A percentile compares a stretch with the other conserved stretches of the same genome.
These are phyloP conservation scores for Linaria vulgaris DNA, from an alignment of 257 asterid species.

Conservation along the genomic window DNA sequence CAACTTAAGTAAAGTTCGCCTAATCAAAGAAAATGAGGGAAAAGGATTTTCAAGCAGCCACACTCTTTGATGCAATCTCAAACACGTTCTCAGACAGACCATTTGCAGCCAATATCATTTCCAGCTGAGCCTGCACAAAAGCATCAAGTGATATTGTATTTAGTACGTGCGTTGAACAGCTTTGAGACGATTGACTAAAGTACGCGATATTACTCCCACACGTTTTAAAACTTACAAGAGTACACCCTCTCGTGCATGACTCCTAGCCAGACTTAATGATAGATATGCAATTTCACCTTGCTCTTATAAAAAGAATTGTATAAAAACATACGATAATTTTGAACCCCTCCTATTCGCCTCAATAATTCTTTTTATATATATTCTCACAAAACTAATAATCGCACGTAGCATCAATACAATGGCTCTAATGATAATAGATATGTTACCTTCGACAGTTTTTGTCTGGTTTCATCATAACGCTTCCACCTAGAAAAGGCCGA, in stretches of 20 bases:
- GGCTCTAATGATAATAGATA: neutral
- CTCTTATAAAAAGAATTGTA: no score
- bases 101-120: constrained; percentile 67
- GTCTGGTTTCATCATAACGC: constrained; percentile 82
- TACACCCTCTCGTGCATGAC: no score
- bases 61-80: constrained; percentile 91
- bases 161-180: neutral
- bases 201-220: no score
- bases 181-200: neutral
- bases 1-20: neutral
- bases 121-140: constrained; percentile 71
- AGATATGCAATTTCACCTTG: no score
- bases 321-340: no score
- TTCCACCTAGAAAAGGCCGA: constrained; percentile 94
- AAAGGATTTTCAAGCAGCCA: constrained; percentile 51
- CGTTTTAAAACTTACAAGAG: no score
- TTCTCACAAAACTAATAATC: neutral
- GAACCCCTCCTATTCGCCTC: no score
- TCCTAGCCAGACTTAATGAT: no score
- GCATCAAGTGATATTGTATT: neutral
- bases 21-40: neutral
- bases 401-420: neutral
- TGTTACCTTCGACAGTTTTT: constrained; percentile 71
- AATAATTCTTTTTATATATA: no score
- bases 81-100: constrained; percentile 88